Percentiles rank a stretch among this genome's conserved stretches.
These are phyloP conservation scores for Magnaporthales sp. DNA, from an alignment of 2,329 filamentous ascomycete genomes.

Conservation along the genomic window DNA sequence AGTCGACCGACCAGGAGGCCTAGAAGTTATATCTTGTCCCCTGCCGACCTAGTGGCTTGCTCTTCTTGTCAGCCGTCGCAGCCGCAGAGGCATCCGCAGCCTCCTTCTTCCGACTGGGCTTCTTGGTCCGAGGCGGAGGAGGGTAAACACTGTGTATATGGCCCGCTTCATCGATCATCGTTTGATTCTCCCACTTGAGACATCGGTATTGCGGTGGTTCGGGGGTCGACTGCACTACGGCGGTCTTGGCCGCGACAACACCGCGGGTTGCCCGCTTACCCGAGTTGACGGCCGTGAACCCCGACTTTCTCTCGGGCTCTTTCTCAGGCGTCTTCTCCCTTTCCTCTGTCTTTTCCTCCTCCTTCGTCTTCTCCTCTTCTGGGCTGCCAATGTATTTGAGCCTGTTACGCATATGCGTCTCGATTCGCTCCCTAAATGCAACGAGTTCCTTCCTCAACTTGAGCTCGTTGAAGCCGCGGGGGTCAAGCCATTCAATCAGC, in stretches of 20 bases:
- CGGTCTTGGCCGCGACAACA: constrained; percentile 19
- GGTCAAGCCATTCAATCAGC: constrained; percentile 82
- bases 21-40: constrained; percentile 10
- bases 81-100: constrained; percentile 10
- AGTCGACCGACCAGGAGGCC: not conserved
- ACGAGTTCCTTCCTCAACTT: constrained; percentile 83
- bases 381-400: constrained; percentile 55
- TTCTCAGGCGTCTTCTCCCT: constrained; percentile 7
- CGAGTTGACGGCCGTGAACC: not conserved
- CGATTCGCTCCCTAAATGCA: constrained; percentile 66
- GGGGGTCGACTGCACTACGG: constrained; percentile 25
- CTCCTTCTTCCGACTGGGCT: constrained; percentile 42
- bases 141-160: constrained; percentile 49
- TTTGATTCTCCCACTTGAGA: constrained; percentile 46
- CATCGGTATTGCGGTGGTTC: constrained; percentile 36
- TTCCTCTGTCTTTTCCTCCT: constrained; percentile 27
- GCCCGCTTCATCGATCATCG: constrained; percentile 46
- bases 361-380: constrained; percentile 23
- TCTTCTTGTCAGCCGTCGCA: constrained; percentile 14
- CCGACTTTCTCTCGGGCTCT: constrained; percentile 16
- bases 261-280: constrained; percentile 5
- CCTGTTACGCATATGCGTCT: constrained; percentile 71
- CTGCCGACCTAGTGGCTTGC: constrained; percentile 13
- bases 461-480: constrained; percentile 75
- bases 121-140: constrained; percentile 37